Evolutionary conservation across 1,284 basidiomycete genomes (phyloP), one percentile per base, ranked within the genome.

Genomic region (Sporisorium iseilematis-ciliati): DNA sequence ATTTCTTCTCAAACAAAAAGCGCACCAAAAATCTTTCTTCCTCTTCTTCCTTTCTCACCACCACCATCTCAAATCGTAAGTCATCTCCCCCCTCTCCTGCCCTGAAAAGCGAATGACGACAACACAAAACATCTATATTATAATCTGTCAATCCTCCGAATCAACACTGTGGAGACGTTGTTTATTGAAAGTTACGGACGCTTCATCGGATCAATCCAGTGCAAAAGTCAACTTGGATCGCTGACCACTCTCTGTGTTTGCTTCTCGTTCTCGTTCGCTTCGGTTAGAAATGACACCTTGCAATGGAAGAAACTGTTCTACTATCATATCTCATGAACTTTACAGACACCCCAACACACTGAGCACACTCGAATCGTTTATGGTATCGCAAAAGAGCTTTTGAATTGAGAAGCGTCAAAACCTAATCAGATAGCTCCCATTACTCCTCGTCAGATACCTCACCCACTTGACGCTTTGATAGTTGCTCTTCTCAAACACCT

Each of bases 401-500:
- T 14, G 35, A 38, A 16, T 26, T 10, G 12, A 11, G 14, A 7
- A n/a, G 29, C 7, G 20, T 58, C 76, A 84, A 55, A 83, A 76
- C 14, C 80, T 60, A 35, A 84, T 75, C 16, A 78, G 61, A 57
- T 83, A 84, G 26, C 78, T 77, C 10, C 80, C 79, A 26, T 71
- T 73, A 7, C 77, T 75, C 35, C 72, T 61, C 3, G 77, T 82
- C 33, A 83, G 35, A 54, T 84, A 84, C 29, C 83, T 63, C 1
- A 84, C 82, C 83, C 83, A 83, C 68, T 87, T 87, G 16, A 87
- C 85, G 50, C 82, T 85, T 79, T 93, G 90, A 84, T 98, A 98
- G 79, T 91, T 93, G 85, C 89, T 91, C 89, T 95, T 97, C 88
- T 99, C 97, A 81, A 97, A 97, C 25, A 99, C 95, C 86, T 98